phyloP scores from a whole-genome alignment of 805 yeast species.

The Ogataea nitratoaversa region DNA sequence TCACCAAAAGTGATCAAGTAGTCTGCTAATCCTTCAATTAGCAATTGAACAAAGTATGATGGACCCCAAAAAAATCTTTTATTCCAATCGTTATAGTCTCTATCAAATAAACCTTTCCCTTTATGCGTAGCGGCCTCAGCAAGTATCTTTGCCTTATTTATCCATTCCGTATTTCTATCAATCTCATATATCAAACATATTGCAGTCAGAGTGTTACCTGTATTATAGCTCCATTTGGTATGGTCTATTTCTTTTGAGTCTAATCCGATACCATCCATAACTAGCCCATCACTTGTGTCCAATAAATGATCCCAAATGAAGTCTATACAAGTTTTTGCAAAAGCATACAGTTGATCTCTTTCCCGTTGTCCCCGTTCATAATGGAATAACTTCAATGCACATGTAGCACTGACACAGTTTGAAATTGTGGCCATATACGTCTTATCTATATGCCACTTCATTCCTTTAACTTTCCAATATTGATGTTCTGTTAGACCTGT shows the following conservation, averaged over 20 bases:
- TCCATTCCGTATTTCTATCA: slow-evolving; percentile 51
- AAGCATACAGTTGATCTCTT: slow-evolving; percentile 42
- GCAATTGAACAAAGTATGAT: slow-evolving; percentile 57
- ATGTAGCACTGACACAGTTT: slow-evolving; percentile 60
- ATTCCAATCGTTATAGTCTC: slow-evolving; percentile 50
- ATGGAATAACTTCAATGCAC: slow-evolving; percentile 58
- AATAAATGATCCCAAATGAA: slow-evolving; percentile 51
- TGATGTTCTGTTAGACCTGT: slow-evolving; percentile 55
- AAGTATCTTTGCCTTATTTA: slow-evolving; percentile 38
- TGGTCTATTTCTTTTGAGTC: slow-evolving; percentile 40
- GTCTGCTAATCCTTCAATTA: slow-evolving; percentile 67
- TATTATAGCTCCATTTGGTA: slow-evolving; percentile 63
- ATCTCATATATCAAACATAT: slow-evolving; percentile 44
- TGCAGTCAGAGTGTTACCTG: slow-evolving; percentile 61
- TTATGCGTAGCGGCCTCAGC: slow-evolving; percentile 59
- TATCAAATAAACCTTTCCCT: slow-evolving; percentile 53
- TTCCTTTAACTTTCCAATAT: slow-evolving; percentile 51
- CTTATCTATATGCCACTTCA: slow-evolving; percentile 62
- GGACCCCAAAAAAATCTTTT: slow-evolving; percentile 63
- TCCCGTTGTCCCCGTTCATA: slow-evolving; percentile 40
- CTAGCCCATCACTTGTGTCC: slow-evolving; percentile 51
- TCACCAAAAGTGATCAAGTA: slow-evolving; percentile 48
- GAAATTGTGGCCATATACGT: slow-evolving; percentile 50
- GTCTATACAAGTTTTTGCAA: slow-evolving; percentile 56
- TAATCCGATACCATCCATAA: slow-evolving; percentile 57